Evolutionary conservation across 352 stramenopile species (phyloP).

Genomic region (Globisporangium sylvaticum): DNA sequence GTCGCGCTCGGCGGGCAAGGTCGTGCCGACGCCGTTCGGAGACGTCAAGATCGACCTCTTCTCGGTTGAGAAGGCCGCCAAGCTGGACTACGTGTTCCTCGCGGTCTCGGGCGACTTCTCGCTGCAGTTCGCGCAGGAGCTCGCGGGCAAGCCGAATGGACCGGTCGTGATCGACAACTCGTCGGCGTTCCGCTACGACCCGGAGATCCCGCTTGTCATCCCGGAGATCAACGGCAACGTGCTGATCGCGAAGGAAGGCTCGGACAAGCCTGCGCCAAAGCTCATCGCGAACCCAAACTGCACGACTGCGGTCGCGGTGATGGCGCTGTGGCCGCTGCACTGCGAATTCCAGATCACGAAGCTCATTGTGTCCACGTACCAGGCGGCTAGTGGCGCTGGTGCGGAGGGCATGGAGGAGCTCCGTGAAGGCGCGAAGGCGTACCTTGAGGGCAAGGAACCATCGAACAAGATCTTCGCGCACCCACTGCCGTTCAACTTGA

Average conservation of each 20-base stretch:
- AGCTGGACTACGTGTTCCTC: constrained; percentile 97
- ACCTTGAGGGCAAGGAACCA: constrained; percentile 67
- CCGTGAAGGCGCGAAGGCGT: constrained; percentile 77
- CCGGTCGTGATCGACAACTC: constrained; percentile 99
- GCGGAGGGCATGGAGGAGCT: constrained; percentile 95
- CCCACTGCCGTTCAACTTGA: constrained; percentile 98
- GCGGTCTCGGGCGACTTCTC: constrained; percentile 97
- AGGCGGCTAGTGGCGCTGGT: constrained; percentile 90
- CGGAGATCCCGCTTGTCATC: constrained; percentile 91
- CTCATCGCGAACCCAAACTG: constrained; percentile 99
- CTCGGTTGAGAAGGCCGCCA: constrained; percentile 86
- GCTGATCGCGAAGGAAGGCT: constrained; percentile 50
- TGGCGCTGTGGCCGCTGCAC: constrained; percentile 96
- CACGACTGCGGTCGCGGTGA: constrained; percentile 96
- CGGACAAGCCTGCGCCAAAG: constrained; percentile 50
- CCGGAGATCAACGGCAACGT: constrained; percentile 94
- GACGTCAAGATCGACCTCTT: constrained; percentile 95
- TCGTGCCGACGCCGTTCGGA: constrained; percentile 88
- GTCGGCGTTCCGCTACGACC: constrained; percentile 93
- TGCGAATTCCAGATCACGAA: constrained; percentile 95
- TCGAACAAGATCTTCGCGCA: constrained; percentile 95
- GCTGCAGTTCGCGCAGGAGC: constrained; percentile 91
- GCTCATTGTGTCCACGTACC: constrained; percentile 95
- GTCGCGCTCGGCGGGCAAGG: constrained; percentile 90
- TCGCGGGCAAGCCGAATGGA: constrained; percentile 75